Evolutionary conservation across 495 filamentous ascomycete genomes (phyloP).

Genomic region (Neurospora sp.): DNA sequence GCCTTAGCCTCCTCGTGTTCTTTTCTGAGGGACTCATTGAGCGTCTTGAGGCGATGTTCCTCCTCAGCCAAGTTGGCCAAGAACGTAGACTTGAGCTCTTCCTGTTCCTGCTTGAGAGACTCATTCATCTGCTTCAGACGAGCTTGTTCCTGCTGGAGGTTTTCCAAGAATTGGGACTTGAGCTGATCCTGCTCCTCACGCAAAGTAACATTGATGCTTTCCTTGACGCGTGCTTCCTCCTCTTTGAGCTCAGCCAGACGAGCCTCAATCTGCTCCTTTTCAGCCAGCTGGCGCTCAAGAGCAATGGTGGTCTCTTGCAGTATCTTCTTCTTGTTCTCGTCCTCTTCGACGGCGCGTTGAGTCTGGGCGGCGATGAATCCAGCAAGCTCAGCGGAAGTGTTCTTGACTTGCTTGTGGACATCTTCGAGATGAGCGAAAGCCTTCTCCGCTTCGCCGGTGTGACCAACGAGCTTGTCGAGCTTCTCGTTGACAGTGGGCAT

Average conservation of each 20-base stretch:
- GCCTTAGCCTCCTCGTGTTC: conserved; percentile 13
- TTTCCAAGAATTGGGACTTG: conserved; percentile 16
- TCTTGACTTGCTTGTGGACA: conserved; percentile 79
- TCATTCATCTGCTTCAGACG: conserved; percentile 13
- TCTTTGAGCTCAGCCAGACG: conserved; percentile 48
- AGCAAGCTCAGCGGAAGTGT: conserved; percentile 77
- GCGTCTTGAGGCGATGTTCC: conserved; percentile 1
- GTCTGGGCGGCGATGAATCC: conserved; percentile 76
- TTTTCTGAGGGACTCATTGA: conserved; percentile 3
- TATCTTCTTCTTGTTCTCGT: conserved; percentile 67
- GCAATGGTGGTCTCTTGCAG: conserved; percentile 73
- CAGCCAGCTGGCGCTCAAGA: conserved; percentile 64
- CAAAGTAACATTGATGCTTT: conserved; percentile 32
- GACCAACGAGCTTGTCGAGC: conserved; percentile 70
- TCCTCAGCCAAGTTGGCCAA: conserved; percentile 6
- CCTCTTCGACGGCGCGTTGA: conserved; percentile 63
- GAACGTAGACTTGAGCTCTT: conserved; percentile 5
- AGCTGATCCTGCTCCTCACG: conserved; percentile 40
- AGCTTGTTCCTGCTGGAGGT: conserved; percentile 15
- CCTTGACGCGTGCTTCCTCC: conserved; percentile 31
- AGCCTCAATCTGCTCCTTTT: conserved; percentile 69
- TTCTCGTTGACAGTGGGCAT: conserved; percentile 60
- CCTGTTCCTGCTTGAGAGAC: conserved; percentile 8
- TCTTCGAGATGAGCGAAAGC: conserved; percentile 59
- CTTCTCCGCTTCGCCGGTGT: conserved; percentile 41